These are phyloP conservation scores for Aspergillus oerlinghausenensis DNA, from an alignment of 2,329 filamentous ascomycete species.

Conservation along the genomic window DNA sequence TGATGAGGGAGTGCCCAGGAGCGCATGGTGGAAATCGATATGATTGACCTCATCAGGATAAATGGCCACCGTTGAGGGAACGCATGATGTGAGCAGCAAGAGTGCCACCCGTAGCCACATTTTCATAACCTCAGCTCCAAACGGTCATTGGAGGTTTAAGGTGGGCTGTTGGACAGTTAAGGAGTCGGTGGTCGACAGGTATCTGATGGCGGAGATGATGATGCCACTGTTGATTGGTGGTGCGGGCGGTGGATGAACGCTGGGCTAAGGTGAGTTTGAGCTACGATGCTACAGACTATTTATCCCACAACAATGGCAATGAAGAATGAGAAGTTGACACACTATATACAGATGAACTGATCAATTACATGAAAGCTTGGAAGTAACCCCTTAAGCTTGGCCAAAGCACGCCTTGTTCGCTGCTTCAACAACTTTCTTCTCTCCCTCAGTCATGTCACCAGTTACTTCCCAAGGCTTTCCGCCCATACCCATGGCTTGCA, in stretches of 20 bases:
- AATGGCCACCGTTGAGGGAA: conserved; percentile 58
- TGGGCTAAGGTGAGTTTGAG: not conserved
- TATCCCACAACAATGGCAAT: not conserved
- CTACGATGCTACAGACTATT: not conserved
- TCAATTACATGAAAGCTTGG: not conserved
- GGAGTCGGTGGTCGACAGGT: conserved; percentile 1
- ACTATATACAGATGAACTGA: not conserved
- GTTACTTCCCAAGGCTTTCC: conserved; percentile 47
- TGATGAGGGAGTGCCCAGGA: conserved; percentile 76
- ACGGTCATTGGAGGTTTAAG: conserved; percentile 29
- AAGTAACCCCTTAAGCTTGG: not conserved
- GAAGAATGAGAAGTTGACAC: not conserved
- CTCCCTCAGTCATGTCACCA: conserved; percentile 45
- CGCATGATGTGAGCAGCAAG: conserved; percentile 42
- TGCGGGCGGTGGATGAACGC: conserved; percentile 20
- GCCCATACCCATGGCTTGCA: conserved; percentile 53
- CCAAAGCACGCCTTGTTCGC: conserved; percentile 54
- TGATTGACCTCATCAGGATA: conserved; percentile 88
- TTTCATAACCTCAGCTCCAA: conserved; percentile 23
- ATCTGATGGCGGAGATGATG: not conserved
- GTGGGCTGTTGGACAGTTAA: conserved; percentile 11
- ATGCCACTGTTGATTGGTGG: conserved; percentile 3
- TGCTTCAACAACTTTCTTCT: conserved; percentile 47
- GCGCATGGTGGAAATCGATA: conserved; percentile 87
- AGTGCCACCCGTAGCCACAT: conserved; percentile 41